Evolutionary conservation across 257 asterid species (phyloP).

Genomic region (Solanum pinnatisectum): DNA sequence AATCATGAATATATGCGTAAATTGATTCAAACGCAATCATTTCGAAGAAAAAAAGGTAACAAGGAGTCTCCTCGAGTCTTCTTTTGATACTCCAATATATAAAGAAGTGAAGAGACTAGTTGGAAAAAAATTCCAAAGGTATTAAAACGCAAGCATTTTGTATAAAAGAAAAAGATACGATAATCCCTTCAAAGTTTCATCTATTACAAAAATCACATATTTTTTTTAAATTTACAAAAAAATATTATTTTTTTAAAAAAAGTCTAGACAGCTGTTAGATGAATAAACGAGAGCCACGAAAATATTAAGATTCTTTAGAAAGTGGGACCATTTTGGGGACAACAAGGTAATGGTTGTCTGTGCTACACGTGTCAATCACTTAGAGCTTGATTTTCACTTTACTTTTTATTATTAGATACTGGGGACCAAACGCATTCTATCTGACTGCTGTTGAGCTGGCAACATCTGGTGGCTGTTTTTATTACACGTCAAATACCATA

Average conservation of each 20-base stretch:
- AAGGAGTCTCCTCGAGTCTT: background rate
- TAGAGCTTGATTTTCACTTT: slow-evolving; percentile 14
- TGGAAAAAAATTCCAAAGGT: background rate
- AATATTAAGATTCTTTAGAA: slow-evolving; percentile 8
- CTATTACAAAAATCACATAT: background rate
- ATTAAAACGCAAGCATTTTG: background rate
- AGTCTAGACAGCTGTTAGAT: slow-evolving; percentile 9
- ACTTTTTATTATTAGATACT: slow-evolving; percentile 10
- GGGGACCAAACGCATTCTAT: slow-evolving; percentile 11
- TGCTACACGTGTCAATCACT: slow-evolving; percentile 19
- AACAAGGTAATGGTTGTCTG: background rate
- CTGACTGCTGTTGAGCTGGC: slow-evolving; percentile 19
- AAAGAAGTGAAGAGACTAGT: background rate
- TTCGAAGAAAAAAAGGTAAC: background rate
- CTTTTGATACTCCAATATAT: background rate
- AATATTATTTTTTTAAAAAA: background rate
- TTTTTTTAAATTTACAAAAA: background rate
- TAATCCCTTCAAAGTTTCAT: slow-evolving; percentile 24
- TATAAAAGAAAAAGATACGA: slow-evolving; percentile 25
- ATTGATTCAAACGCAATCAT: background rate
- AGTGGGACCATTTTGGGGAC: background rate
- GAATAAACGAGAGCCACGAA: slow-evolving; percentile 36
- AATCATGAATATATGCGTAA: background rate
- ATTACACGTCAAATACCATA: slow-evolving; percentile 8
- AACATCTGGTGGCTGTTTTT: background rate